Percentiles rank a stretch among this genome's conserved stretches.
phyloP scores from a whole-genome alignment of 148 eudicot species.

The Cornus controversa region DNA sequence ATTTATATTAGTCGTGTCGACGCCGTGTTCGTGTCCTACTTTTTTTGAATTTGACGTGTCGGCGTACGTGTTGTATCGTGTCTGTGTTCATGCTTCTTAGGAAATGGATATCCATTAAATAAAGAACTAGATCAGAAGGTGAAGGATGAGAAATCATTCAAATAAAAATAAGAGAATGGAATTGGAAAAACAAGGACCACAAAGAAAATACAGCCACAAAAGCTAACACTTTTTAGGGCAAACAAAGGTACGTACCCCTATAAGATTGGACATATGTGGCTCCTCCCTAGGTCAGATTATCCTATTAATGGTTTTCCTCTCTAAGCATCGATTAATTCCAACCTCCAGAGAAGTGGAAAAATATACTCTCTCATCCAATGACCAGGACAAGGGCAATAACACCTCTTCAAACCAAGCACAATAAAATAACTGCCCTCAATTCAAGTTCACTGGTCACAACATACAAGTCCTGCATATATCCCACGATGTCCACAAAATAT shows the following conservation, averaged over 20 bases:
- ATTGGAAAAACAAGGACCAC: too few relatives aligned
- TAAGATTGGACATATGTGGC: not conserved
- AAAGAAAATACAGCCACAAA: too few relatives aligned
- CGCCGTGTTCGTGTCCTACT: too few relatives aligned
- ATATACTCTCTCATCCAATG: not conserved
- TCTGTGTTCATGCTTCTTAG: too few relatives aligned
- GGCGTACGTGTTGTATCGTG: too few relatives aligned
- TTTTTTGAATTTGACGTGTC: too few relatives aligned
- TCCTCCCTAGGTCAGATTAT: not conserved
- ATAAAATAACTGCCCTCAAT: not conserved
- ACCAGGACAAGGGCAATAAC: not conserved
- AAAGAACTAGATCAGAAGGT: too few relatives aligned
- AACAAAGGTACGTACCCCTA: not conserved
- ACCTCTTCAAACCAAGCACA: not conserved
- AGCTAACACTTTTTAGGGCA: not conserved
- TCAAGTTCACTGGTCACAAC: not conserved
- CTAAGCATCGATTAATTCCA: not conserved
- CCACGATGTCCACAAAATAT: not conserved
- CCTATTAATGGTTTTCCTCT: not conserved
- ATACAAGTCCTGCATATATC: not conserved
- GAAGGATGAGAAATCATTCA: too few relatives aligned
- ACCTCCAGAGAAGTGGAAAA: not conserved
- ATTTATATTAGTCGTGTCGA: too few relatives aligned
- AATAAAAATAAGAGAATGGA: too few relatives aligned
- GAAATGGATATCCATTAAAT: too few relatives aligned